Conservation (phyloP, 305 asterid genomes). For the Solanum hybrid region DNA sequence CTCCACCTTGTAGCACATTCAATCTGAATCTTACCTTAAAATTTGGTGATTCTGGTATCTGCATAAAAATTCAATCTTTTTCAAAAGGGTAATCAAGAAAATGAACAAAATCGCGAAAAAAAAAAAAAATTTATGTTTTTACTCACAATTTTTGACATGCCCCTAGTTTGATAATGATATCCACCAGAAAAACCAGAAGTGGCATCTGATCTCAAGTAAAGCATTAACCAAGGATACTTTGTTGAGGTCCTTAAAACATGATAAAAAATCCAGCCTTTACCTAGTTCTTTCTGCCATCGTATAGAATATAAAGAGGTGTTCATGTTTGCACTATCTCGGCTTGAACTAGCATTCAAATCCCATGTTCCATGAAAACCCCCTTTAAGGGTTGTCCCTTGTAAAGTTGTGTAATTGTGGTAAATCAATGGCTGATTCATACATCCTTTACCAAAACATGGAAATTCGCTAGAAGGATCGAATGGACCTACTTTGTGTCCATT, state of each 20-base stretch:
- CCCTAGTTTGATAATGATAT: conserved; percentile 63
- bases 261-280: conserved; percentile 60
- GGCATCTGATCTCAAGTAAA: conserved; percentile 67
- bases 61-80: neutral
- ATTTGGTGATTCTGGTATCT: conserved; percentile 71
- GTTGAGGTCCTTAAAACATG: conserved; percentile 49
- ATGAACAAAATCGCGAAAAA: neutral
- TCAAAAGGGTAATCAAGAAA: neutral
- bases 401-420: conserved; percentile 49
- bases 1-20: conserved; percentile 56
- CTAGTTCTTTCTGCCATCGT: conserved; percentile 60
- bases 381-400: conserved; percentile 40
- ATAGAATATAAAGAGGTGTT: conserved; percentile 46
- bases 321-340: conserved; percentile 7
- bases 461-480: conserved; percentile 34
- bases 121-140: neutral
- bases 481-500: conserved; percentile 48
- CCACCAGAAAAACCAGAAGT: conserved; percentile 65
- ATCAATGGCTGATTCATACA: conserved; percentile 70
- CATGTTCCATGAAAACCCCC: conserved; percentile 67
- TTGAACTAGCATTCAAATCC: conserved; percentile 26
- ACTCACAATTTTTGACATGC: conserved; percentile 64
- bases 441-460: conserved; percentile 65
- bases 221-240: conserved; percentile 82
- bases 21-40: conserved; percentile 56